A percentile compares a stretch with the other conserved stretches of the same genome.
Evolutionary conservation across 441 rosid genomes (phyloP).

Genomic region (Brassica balearica): DNA sequence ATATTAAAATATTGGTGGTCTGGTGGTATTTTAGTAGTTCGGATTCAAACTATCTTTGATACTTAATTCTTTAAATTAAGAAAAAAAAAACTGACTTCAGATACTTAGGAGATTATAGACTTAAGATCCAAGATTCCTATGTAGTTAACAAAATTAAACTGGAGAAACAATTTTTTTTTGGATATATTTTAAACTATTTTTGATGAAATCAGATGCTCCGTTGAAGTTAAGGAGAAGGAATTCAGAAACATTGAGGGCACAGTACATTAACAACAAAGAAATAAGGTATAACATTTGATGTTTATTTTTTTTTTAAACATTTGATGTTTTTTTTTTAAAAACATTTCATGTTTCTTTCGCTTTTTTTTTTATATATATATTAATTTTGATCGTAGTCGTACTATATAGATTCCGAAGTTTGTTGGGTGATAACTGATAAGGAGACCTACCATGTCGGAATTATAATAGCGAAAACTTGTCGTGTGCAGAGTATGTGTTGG

Average conservation of each 20-base stretch:
- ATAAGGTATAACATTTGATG: slow-evolving; percentile 58
- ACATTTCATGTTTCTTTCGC: no score
- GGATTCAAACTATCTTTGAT: not conserved
- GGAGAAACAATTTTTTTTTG: not conserved
- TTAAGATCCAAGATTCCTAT: not conserved
- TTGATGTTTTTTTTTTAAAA: no score
- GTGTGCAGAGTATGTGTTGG: slow-evolving; percentile 70
- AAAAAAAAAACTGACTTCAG: no score
- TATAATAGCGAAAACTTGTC: slow-evolving; percentile 1
- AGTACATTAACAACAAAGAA: slow-evolving; percentile 84
- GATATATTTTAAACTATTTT: not conserved
- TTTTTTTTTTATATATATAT: no score
- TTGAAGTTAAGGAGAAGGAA: slow-evolving; percentile 69
- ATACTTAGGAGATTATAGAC: no score
- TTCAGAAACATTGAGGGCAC: slow-evolving; percentile 87
- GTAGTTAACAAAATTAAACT: not conserved
- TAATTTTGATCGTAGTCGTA: not conserved
- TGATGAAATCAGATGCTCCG: slow-evolving; percentile 53
- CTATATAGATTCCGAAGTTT: not conserved
- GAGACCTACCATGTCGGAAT: slow-evolving; percentile 33
- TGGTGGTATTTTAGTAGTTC: not conserved
- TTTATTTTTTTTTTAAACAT: not conserved
- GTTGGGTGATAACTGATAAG: slow-evolving; percentile 30
- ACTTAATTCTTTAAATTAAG: no score
- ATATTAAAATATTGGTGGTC: not conserved